Base-by-base conservation (phyloP, 2,329 filamentous ascomycete genomes). In the Orbilia brochopaga region DNA sequence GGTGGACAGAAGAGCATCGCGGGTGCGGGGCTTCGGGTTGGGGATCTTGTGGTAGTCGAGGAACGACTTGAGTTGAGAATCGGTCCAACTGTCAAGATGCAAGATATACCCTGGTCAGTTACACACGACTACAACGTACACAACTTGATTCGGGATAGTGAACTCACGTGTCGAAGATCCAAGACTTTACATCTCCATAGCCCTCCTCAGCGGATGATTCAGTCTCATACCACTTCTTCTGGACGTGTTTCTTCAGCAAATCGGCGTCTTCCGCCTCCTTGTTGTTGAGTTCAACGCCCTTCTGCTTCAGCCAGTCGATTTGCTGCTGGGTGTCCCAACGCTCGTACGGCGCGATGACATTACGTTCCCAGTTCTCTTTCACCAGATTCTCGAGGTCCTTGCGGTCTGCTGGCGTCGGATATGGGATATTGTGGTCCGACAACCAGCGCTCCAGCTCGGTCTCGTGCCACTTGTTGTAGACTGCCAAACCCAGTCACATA, bases 391-490 rank as follows among this genome's bases (percentile, higher is more conserved):
- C 90, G n/a, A 99, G 87, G 75, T 96, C 91, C 81, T 94, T 96
- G 78, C 94, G 91, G 81, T 97, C 92, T 54, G 93, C 87, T 10
- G 92, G 87, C 10, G 87, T 88, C n/a, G 94, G 92, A 79, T 97
- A 92, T 8, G 93, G 91, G 66, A 99, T 84, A 79, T 92, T 87
- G 81, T 97, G 86, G 79, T 99, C 94, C 30, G 90, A 90, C 55
- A 99, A 87, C 94, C 94, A 99, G 78, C 92, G 87, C 83, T 99
- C 93, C 30, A 99, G 87, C 84, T 99, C 94, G 21, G 91, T 96
- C 83, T 97, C 89, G 78, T 97, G 93, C 94, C 94, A 99, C 80
- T 94, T 97, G 82, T 97, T 97, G 84, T 97, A 97, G 15, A 89
- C 93, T 72, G 51, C 8, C 15, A 40, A 5, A 58, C 23, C n/a